A percentile compares a stretch with the other conserved stretches of the same genome.
Evolutionary conservation across 106 monocot species (phyloP).

Genomic region (Dendrobium huoshanense): DNA sequence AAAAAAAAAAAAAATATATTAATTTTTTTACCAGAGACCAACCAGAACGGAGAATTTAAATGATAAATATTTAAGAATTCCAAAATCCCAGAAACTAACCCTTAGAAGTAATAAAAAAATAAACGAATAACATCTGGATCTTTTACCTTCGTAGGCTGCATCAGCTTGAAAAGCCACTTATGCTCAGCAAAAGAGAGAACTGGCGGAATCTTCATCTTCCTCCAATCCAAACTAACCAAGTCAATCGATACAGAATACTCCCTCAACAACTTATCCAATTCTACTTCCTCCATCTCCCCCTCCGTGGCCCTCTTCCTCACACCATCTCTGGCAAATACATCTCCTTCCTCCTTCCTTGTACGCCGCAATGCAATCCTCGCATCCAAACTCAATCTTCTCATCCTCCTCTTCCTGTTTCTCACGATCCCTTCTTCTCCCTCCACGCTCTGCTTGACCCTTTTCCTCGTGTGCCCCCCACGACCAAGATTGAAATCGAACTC

Average conservation of each 20-base stretch:
- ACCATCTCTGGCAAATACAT: neutral
- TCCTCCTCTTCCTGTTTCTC: conserved; percentile 36
- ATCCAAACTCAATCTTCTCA: conserved; percentile 44
- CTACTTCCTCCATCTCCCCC: neutral
- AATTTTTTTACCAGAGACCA: neutral
- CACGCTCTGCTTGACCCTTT: neutral
- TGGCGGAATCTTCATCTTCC: conserved; percentile 80
- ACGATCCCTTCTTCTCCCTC: conserved; percentile 21
- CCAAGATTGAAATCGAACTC: conserved; percentile 5
- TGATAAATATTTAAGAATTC: neutral
- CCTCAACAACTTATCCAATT: conserved; percentile 41
- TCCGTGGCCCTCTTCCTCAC: conserved; percentile 9
- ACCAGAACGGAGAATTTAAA: neutral
- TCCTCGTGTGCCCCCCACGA: neutral
- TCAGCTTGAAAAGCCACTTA: conserved; percentile 53
- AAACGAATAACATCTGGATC: neutral
- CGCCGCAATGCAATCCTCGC: conserved; percentile 44
- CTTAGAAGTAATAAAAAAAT: too few species aligned
- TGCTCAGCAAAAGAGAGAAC: conserved; percentile 71
- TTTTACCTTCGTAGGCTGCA: conserved; percentile 90
- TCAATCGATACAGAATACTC: conserved; percentile 59
- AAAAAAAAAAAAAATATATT: too few species aligned
- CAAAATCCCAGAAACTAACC: neutral
- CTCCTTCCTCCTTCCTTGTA: conserved; percentile 13
- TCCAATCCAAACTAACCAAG: conserved; percentile 73